Base-by-base conservation (phyloP, 768 basidiomycete genomes). In the Kwoniella sp. region DNA sequence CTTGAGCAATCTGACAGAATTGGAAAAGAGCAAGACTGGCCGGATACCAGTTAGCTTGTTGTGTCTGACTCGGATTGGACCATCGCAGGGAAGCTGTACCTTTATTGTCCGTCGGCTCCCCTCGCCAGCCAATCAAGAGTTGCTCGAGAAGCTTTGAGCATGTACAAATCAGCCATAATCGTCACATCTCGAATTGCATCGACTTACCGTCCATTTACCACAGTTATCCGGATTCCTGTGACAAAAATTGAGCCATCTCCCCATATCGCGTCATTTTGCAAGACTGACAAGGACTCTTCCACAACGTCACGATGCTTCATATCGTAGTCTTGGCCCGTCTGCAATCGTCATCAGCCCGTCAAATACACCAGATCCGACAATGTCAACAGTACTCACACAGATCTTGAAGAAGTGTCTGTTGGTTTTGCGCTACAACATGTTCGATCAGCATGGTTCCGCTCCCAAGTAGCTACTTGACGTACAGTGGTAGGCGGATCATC, bases 21-120 rank as follows among this genome's bases (percentile, higher is more conserved):
- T 93, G 2, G 93, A 93, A 81, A 97, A 97, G 63, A 97, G 88
- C 48, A 97, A 83, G 45, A 96, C 92, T 82, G 61, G 12, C 41
- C 11, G 20, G 13, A 5, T 34, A 34, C 13, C 34, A 34, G 34
- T 34, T 13, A 34, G 7, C 13, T 34, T 34, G n/a, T n/a, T n/a
- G n/a, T n/a, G n/a, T n/a, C n/a, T n/a, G n/a, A n/a, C n/a, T n/a
- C n/a, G n/a, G n/a, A n/a, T n/a, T n/a, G n/a, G n/a, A n/a, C n/a
- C n/a, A n/a, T 37, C 34, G 34, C 34, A 37, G 5, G 34, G 34
- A 37, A 45, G 41, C 41, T 56, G 15, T 13, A 77, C 79, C 73
- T 68, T 96, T 97, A 81, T 91, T 93, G 0, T 85, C 83, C 7
- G 72, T 73, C 1, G 26, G 30, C 20, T 80, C 77, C 53, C 88